Base-by-base conservation (phyloP, 148 eudicot species). In the Bassia scoparia region DNA sequence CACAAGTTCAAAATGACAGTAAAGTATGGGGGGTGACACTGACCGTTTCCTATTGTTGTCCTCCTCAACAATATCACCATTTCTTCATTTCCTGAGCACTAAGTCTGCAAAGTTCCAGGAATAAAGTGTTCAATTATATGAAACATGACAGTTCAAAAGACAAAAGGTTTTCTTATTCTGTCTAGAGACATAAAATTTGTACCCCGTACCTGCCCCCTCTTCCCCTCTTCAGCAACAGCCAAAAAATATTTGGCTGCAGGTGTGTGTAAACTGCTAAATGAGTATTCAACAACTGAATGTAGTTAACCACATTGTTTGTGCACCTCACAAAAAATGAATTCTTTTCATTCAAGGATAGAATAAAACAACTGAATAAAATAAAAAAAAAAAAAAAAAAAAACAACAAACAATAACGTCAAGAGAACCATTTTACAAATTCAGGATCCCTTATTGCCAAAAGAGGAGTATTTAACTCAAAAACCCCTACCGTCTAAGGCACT, bases 21-120 rank as follows among this genome's bases (percentile, higher is more conserved):
- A 26, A 52, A 44, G 53, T n/a, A 49, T 27, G 16, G 18, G 26
- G 27, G 67, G 41, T 24, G 67, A 30, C 65, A 71, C 76, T 58
- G 70, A 90, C 99, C 99, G 63, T 87, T 92, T 83, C 99, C 97
- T 38, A 96, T 92, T 38, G 99, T 96, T 85, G 90, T 96, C 83
- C 97, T 83, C 77, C 97, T 87, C 77, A 85, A 26, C 76, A 90
- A 72, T 71, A 69, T 85, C 74, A 67, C 84, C 88, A 68, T 90
- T 59, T 90, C 96, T 69, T 88, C 99, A 75, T 96, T 81, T 94
- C 98, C 49, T 80, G 90, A 61, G 89, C 95, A 86, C 96, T 92
- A 67, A 69, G 91, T 85, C 99, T 96, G 86, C 76, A 82, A 30
- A 79, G 29, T 30, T 60, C 61, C 71, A 63, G 74, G 56, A 52